Evolutionary conservation across 202 grass and related monocot genomes (phyloP), one percentile per base, ranked within the genome.

Genomic region (Thinopyrum obtusiflorum): DNA sequence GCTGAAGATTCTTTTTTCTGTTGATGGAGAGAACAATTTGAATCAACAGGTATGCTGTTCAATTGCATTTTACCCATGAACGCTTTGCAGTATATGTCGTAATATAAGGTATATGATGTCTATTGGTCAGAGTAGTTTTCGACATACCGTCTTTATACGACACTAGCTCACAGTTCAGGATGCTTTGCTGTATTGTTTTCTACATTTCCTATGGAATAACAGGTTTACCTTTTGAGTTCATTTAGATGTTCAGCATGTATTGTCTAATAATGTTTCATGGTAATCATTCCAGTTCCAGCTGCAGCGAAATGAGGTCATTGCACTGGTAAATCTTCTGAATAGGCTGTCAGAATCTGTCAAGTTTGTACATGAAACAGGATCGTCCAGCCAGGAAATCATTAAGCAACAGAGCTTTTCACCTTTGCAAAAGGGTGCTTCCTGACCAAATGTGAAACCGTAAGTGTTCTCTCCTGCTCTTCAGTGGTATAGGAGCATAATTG

Each of bases 251-350:
- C 10, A 23, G 2, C 21, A 17, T 39, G 12, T 1, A 14, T 80
- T 84, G 21, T 77, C 67, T 96, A 51, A 88, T 40, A 65, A 76
- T 57, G 15, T 67, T 88, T 85, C 5, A 69, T 78, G 72, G 49
- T 81, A 27, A 69, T 55, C 65, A 17, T 82, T 66, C 87, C 87
- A 99, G 92, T 86, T 99, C 77, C 97, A 99, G 86, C 93, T 99
- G 83, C 97, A 99, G 85, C 76, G 93, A 61, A 99, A 99, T 84
- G 97, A 99, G 87, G 97, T 97, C 62, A 99, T 99, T 63, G 97
- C 97, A 67, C 65, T 99, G 20, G 62, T 93, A 46, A 99, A 99
- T 87, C 93, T 99, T 80, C 84, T 97, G 49, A 97, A 99, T 66
- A 92, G 97, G 65, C 87, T 99, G 65, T 99, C 97, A 26, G 97